Percentiles rank a stretch among this genome's conserved stretches.
These are phyloP conservation scores for Aspergillus neotritici DNA, from an alignment of 2,329 filamentous ascomycete genomes.

Conservation along the genomic window DNA sequence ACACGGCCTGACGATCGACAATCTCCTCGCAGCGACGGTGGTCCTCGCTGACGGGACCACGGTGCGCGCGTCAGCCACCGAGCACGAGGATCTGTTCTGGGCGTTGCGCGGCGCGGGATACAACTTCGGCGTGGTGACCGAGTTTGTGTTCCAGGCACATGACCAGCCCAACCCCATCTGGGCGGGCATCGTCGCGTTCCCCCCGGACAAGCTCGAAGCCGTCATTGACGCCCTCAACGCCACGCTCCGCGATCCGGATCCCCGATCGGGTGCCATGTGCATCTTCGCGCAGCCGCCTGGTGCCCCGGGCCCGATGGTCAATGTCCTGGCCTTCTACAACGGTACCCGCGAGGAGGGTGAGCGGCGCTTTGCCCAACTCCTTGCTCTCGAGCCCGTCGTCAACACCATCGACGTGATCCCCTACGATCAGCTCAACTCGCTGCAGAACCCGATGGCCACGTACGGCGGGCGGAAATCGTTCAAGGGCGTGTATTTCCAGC, in stretches of 20 bases:
- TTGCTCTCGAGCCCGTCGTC: conserved; percentile 34
- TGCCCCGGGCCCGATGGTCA: conserved; percentile 26
- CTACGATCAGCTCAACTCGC: conserved; percentile 38
- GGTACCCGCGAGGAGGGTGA: conserved; percentile 34
- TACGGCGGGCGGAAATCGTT: conserved; percentile 39
- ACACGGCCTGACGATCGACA: conserved; percentile 52
- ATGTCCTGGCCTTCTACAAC: conserved; percentile 33
- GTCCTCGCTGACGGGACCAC: conserved; percentile 40
- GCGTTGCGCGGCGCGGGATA: conserved; percentile 42
- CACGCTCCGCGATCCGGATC: conserved; percentile 53
- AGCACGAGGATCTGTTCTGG: conserved; percentile 49
- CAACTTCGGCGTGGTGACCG: conserved; percentile 43
- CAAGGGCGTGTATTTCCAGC: conserved; percentile 43
- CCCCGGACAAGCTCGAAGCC: conserved; percentile 19
- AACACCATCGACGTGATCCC: conserved; percentile 39
- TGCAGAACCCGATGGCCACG: conserved; percentile 33
- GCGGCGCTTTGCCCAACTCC: conserved; percentile 31
- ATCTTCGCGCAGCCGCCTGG: conserved; percentile 27
- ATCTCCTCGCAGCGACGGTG: conserved; percentile 37
- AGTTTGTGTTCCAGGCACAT: conserved; percentile 39
- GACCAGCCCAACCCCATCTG: conserved; percentile 31
- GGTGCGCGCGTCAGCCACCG: conserved; percentile 34
- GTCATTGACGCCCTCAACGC: conserved; percentile 29
- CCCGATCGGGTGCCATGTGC: conserved; percentile 43
- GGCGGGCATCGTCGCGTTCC: conserved; percentile 27